Percentiles rank a stretch among this genome's conserved stretches.
phyloP scores from a whole-genome alignment of 202 grass and related monocot species.

The Schoenoplectus triqueter region DNA sequence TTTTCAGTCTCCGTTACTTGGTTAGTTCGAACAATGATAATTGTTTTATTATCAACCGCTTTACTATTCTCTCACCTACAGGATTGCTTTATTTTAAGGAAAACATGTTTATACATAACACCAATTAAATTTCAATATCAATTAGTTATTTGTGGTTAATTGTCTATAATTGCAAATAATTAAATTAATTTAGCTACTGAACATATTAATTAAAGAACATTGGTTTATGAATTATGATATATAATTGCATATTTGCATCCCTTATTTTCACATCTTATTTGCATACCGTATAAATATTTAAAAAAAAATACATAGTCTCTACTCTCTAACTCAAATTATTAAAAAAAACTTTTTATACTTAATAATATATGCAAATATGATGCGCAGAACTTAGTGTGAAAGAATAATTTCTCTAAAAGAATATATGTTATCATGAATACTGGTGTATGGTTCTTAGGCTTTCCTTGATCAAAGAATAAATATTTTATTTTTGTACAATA shows the following conservation, averaged over 20 bases:
- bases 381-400: no score
- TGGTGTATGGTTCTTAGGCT: not conserved
- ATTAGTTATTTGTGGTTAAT: not conserved
- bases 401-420: no score
- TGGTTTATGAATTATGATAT: no score
- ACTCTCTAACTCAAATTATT: no score
- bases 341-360: no score
- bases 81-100: not conserved
- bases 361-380: no score
- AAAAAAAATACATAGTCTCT: no score
- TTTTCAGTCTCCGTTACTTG: not conserved
- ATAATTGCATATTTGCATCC: no score
- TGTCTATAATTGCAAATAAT: not conserved
- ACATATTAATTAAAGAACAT: not conserved
- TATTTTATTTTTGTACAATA: not conserved
- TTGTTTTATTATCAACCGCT: no score
- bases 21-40: slow-evolving; percentile 10
- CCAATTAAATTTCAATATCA: not conserved
- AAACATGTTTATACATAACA: no score
- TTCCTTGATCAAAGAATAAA: not conserved
- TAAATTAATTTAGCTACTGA: not conserved
- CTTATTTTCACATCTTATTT: no score
- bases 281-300: no score
- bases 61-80: not conserved
- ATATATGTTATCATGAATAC: not conserved